Percentiles rank a stretch among this genome's conserved stretches.
These are phyloP conservation scores for Iberis pinnata DNA, from an alignment of 345 rosid genomes.

Conservation along the genomic window DNA sequence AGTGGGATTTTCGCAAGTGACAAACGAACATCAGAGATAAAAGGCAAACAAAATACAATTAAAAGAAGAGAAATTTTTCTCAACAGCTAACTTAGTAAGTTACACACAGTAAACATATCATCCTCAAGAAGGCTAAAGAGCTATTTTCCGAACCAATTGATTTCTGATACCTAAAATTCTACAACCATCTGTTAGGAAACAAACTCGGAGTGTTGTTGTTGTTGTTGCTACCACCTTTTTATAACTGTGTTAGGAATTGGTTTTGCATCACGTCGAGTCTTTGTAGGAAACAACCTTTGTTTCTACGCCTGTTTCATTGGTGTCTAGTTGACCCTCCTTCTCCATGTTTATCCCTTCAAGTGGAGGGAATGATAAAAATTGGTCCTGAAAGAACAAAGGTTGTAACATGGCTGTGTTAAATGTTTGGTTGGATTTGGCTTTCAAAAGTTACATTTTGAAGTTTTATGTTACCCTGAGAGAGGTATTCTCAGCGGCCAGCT, in stretches of 20 bases:
- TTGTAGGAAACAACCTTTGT: conserved; percentile 31
- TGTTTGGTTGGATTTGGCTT: neutral
- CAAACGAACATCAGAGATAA: no score
- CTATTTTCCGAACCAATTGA: conserved; percentile 13
- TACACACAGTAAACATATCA: neutral
- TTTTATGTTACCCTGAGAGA: conserved; percentile 56
- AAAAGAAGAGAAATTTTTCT: no score
- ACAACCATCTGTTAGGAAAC: conserved; percentile 26
- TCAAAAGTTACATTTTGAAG: neutral
- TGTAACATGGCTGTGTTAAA: neutral
- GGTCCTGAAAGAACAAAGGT: conserved; percentile 48
- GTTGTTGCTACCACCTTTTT: conserved; percentile 20
- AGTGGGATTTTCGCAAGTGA: no score
- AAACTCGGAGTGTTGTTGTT: conserved; percentile 3
- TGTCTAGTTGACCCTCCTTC: conserved; percentile 37
- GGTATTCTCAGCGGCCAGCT: conserved; percentile 66
- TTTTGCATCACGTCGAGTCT: conserved; percentile 18
- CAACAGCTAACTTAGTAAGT: no score
- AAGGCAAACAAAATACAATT: no score
- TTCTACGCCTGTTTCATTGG: conserved; percentile 34
- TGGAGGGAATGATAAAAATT: conserved; percentile 50
- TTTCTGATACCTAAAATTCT: conserved; percentile 24
- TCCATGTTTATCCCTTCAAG: conserved; percentile 45
- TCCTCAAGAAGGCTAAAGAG: conserved; percentile 1
- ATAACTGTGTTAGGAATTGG: conserved; percentile 25